A percentile compares a stretch with the other conserved stretches of the same genome.
Evolutionary conservation across 108 stramenopile genomes (phyloP).

Genomic region (Fragilaria radians): DNA sequence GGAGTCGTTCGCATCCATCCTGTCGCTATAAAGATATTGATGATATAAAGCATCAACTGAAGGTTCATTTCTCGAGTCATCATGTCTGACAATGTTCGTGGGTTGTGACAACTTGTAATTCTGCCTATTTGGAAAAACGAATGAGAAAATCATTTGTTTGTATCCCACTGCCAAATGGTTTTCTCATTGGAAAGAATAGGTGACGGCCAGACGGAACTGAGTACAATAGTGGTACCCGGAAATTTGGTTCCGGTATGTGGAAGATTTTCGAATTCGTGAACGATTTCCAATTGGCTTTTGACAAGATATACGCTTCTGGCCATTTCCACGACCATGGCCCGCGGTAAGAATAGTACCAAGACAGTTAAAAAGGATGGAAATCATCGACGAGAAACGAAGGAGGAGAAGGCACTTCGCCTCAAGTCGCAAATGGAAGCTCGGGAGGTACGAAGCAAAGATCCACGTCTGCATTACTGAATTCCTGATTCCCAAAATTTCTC

Average conservation of each 20-base stretch:
- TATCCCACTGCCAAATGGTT: not conserved
- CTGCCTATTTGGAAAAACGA: not conserved
- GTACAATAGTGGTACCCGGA: not conserved
- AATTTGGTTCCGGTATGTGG: not conserved
- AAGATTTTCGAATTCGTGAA: not conserved
- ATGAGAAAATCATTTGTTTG: not conserved
- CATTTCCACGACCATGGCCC: not conserved
- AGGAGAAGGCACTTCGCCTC: not conserved
- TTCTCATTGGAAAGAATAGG: not conserved
- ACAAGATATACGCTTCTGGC: not conserved
- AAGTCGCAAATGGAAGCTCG: not conserved
- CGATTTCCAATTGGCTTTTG: not conserved
- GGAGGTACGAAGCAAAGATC: not conserved
- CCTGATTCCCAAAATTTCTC: no score
- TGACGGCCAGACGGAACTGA: not conserved
- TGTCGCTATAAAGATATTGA: not conserved
- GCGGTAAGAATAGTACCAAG: not conserved
- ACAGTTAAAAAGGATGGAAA: conserved; percentile 1
- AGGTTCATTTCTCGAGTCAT: not conserved
- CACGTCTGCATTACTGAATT: no score
- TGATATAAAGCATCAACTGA: not conserved
- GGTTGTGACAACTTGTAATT: not conserved
- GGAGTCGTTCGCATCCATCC: not conserved
- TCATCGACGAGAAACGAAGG: not conserved
- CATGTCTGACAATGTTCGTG: not conserved